These are phyloP conservation scores for Apiotrichum laibachii DNA, from an alignment of 1,284 basidiomycete genomes.

Conservation along the genomic window DNA sequence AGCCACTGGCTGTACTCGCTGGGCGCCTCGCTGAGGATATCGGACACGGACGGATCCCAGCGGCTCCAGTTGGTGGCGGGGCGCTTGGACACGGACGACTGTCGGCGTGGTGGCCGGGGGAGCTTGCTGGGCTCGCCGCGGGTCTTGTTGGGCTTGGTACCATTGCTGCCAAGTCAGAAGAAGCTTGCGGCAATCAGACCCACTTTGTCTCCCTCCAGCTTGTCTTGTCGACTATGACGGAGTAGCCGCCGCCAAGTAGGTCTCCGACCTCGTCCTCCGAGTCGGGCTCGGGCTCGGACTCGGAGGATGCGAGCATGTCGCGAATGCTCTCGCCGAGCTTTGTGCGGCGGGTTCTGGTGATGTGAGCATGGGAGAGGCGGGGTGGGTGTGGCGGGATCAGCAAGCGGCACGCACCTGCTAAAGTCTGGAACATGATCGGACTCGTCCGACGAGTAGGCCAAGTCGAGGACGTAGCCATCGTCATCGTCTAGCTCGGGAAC, in stretches of 20 bases:
- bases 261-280: constrained; percentile 38
- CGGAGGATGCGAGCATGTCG: constrained; percentile 25
- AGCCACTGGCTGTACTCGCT: constrained; percentile 34
- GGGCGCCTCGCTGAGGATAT: constrained; percentile 27
- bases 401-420: constrained; percentile 2
- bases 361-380: not conserved
- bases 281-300: constrained; percentile 23
- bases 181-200: not conserved
- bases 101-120: constrained; percentile 6
- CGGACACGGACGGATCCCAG: constrained; percentile 17
- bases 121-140: not conserved
- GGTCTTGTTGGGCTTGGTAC: not conserved
- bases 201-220: constrained; percentile 20
- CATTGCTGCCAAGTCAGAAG: not conserved
- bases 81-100: constrained; percentile 1
- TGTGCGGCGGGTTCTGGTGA: constrained; percentile 7
- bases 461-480: constrained; percentile 18
- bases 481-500: constrained; percentile 29
- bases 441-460: constrained; percentile 16
- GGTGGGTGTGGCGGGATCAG: not conserved
- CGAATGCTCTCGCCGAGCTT: constrained; percentile 27
- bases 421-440: constrained; percentile 13
- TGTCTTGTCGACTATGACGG: not conserved
- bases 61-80: constrained; percentile 1
- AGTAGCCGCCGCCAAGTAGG: constrained; percentile 7